Evolutionary conservation across 768 basidiomycete genomes (phyloP).

Genomic region (Lactarius pseudohatsudake): DNA sequence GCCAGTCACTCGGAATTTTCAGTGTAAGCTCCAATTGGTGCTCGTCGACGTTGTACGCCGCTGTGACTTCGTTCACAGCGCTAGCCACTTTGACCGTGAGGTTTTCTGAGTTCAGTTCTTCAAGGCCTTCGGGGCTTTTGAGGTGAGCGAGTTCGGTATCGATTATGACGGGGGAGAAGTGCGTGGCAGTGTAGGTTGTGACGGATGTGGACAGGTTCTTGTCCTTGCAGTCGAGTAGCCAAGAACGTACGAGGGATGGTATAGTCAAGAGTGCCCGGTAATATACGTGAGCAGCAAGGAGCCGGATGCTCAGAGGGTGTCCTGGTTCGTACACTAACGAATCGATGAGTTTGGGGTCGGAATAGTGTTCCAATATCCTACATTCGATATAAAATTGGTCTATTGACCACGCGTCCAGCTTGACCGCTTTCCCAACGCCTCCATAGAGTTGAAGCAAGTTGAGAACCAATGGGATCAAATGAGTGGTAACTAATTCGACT

Average conservation of each 20-base stretch:
- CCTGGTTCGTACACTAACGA: slow-evolving; percentile 59
- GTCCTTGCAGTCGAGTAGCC: slow-evolving; percentile 88
- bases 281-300: slow-evolving; percentile 85
- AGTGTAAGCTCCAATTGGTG: slow-evolving; percentile 88
- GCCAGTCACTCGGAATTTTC: slow-evolving; percentile 88
- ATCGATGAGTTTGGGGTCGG: not conserved
- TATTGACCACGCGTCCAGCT: slow-evolving; percentile 81
- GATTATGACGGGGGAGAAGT: slow-evolving; percentile 91
- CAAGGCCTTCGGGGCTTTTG: slow-evolving; percentile 50
- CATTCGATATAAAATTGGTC: slow-evolving; percentile 80
- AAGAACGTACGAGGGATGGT: slow-evolving; percentile 81
- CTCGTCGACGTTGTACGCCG: slow-evolving; percentile 87
- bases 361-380: slow-evolving; percentile 38
- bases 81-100: slow-evolving; percentile 74
- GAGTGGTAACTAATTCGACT: slow-evolving; percentile 56
- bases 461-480: slow-evolving; percentile 74
- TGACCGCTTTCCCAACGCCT: slow-evolving; percentile 65
- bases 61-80: slow-evolving; percentile 77
- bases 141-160: slow-evolving; percentile 77
- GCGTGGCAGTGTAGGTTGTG: slow-evolving; percentile 71
- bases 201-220: slow-evolving; percentile 80
- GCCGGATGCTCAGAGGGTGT: slow-evolving; percentile 49
- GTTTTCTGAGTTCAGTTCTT: slow-evolving; percentile 72
- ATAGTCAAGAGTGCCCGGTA: slow-evolving; percentile 82
- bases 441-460: slow-evolving; percentile 64